These are phyloP conservation scores for Clavispora fructus DNA, from an alignment of 805 yeast species.

Conservation along the genomic window DNA sequence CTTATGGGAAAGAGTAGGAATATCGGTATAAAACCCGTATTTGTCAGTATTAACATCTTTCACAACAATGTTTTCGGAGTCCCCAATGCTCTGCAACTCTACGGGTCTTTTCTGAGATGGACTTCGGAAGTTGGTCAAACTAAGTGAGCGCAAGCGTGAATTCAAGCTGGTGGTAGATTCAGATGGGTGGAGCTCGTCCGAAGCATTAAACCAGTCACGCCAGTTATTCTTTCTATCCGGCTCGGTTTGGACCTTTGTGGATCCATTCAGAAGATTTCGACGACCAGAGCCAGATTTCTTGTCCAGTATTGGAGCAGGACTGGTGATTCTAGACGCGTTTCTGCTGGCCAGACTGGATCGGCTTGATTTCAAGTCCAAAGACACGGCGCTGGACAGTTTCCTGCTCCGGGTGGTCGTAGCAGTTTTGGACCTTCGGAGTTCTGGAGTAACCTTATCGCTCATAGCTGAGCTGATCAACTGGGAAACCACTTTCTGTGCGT, in stretches of 20 bases:
- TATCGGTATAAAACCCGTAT: constrained; percentile 43
- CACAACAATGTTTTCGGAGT: background rate
- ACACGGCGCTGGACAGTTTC: background rate
- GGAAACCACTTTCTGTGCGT: constrained; percentile 18
- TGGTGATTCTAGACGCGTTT: background rate
- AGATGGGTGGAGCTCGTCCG: constrained; percentile 2
- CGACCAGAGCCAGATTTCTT: no score
- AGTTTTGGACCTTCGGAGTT: background rate
- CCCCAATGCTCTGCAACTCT: constrained; percentile 34
- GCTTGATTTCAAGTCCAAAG: background rate
- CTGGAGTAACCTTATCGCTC: background rate
- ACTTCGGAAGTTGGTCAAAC: background rate
- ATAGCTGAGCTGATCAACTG: constrained; percentile 29
- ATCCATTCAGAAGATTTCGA: background rate
- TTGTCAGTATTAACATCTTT: constrained; percentile 34
- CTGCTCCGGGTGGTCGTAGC: background rate
- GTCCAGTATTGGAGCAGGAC: background rate
- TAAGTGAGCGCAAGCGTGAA: background rate
- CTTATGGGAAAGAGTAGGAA: background rate
- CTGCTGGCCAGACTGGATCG: background rate
- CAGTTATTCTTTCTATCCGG: constrained; percentile 1
- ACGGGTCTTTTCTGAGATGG: constrained; percentile 28
- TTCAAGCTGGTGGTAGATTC: background rate
- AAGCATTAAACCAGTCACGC: constrained; percentile 8
- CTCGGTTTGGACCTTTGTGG: background rate